Evolutionary conservation across 768 basidiomycete genomes (phyloP).

Genomic region (Hygrocybe punicea): DNA sequence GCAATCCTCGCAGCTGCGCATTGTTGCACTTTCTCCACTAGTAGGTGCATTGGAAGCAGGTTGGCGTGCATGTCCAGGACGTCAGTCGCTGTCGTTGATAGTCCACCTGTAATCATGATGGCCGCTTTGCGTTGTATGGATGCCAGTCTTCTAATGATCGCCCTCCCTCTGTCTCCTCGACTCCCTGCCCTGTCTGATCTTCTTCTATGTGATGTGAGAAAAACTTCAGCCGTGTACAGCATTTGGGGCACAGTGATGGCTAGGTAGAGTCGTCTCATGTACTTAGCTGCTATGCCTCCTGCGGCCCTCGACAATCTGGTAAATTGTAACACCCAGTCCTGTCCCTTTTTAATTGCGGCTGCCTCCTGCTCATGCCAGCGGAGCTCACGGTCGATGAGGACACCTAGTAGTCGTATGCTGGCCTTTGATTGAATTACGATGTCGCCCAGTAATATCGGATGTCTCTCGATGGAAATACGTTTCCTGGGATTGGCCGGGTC

Average conservation of each 20-base stretch:
- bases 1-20: too few species aligned
- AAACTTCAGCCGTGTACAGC: too few species aligned
- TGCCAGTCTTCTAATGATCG: conserved; percentile 6
- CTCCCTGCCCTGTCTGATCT: neutral
- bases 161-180: neutral
- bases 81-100: conserved; percentile 16
- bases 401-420: too few species aligned
- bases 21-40: too few species aligned
- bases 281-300: too few species aligned
- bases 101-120: conserved; percentile 29
- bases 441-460: too few species aligned
- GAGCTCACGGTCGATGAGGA: conserved; percentile 29
- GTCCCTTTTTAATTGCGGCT: conserved; percentile 15
- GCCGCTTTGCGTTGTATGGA: conserved; percentile 10
- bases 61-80: conserved; percentile 17
- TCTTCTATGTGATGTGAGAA: conserved; percentile 4
- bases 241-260: too few species aligned
- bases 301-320: conserved; percentile 5
- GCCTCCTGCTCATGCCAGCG: conserved; percentile 24
- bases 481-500: too few species aligned
- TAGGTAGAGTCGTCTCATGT: too few species aligned
- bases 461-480: too few species aligned
- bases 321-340: conserved; percentile 14
- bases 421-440: neutral
- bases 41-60: conserved; percentile 16